These are phyloP conservation scores for Solanum paucissectum DNA, from an alignment of 257 asterid genomes.

Conservation along the genomic window DNA sequence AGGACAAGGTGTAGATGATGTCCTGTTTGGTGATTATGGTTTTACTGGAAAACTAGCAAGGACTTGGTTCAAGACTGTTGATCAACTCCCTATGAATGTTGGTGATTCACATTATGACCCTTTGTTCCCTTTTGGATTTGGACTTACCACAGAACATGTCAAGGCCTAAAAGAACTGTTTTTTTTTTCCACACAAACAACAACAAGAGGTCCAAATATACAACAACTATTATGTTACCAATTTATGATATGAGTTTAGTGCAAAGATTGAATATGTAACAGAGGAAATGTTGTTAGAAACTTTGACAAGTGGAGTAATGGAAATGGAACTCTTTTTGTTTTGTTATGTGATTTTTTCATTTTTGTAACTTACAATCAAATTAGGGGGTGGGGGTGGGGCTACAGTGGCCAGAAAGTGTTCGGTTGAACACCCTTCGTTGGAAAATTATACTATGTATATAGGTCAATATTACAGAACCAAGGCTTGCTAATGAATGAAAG, in stretches of 20 bases:
- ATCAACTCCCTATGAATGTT: conserved; percentile 9
- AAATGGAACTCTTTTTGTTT: not conserved
- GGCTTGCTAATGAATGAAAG: not conserved
- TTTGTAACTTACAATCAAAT: no score
- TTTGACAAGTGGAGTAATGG: not conserved
- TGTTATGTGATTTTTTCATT: no score
- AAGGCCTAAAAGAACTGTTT: not conserved
- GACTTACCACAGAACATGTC: not conserved
- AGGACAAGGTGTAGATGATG: conserved; percentile 3
- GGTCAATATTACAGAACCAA: not conserved
- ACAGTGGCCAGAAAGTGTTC: no score
- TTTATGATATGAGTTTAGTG: not conserved
- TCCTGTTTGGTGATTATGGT: conserved; percentile 2
- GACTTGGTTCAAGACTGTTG: conserved; percentile 9
- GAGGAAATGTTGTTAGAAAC: not conserved
- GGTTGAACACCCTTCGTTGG: no score
- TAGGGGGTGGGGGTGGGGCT: no score
- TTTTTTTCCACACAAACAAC: not conserved
- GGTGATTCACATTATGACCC: conserved; percentile 6
- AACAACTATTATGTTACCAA: not conserved
- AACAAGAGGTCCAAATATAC: not conserved
- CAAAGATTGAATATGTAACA: not conserved
- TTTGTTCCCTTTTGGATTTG: conserved; percentile 2
- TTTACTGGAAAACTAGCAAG: not conserved
- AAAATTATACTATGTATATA: no score